Evolutionary conservation across 176 grass and related monocot genomes (phyloP).

Genomic region (Eragrostis curvula): DNA sequence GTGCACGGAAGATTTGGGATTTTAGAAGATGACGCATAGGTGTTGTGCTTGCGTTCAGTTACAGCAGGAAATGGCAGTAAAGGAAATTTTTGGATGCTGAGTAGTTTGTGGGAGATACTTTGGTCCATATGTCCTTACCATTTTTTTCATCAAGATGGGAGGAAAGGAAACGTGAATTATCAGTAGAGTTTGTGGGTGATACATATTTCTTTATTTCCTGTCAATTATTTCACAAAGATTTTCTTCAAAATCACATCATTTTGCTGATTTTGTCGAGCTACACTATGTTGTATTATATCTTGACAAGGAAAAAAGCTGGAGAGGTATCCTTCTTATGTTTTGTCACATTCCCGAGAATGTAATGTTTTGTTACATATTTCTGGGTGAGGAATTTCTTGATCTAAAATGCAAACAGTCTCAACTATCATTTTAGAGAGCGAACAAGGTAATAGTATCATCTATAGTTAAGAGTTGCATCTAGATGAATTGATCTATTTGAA

Average conservation of each 20-base stretch:
- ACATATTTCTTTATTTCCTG: neutral
- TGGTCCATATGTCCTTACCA: neutral
- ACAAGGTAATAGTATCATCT: too few species aligned
- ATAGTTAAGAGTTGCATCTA: too few species aligned
- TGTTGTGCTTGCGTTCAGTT: neutral
- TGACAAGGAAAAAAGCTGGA: neutral
- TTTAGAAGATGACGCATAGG: neutral
- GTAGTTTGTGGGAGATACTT: neutral
- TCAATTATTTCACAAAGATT: neutral
- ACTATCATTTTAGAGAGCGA: too few species aligned
- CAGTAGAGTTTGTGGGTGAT: neutral
- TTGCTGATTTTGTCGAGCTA: neutral
- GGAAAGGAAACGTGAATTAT: neutral
- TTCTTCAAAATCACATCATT: too few species aligned
- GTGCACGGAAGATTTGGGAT: slow-evolving; percentile 21
- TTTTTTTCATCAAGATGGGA: neutral
- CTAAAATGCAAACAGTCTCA: too few species aligned
- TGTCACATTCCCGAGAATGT: neutral
- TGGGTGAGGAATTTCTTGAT: too few species aligned
- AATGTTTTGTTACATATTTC: neutral
- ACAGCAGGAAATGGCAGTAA: neutral
- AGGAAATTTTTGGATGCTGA: neutral
- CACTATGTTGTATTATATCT: neutral
- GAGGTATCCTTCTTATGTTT: neutral
- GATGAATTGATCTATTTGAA: too few species aligned